These are phyloP conservation scores for Ophiosphaerella narmari DNA, from an alignment of 2,329 filamentous ascomycete genomes.

Conservation along the genomic window DNA sequence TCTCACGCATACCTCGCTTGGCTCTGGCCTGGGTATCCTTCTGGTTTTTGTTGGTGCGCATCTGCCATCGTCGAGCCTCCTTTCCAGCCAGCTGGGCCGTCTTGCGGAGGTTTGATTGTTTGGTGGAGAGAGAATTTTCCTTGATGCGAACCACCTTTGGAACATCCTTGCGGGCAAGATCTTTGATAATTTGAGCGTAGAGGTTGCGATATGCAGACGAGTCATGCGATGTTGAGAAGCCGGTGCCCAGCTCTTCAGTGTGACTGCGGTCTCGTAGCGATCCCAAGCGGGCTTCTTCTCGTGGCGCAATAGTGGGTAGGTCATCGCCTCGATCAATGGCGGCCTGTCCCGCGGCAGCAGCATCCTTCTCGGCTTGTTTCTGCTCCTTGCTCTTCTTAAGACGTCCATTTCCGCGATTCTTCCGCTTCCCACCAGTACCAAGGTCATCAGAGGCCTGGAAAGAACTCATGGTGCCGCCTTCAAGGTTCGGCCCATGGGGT, in stretches of 20 bases:
- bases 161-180: constrained; percentile 90
- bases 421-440: constrained; percentile 52
- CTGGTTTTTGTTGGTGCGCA: constrained; percentile 96
- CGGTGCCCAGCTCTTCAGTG: constrained; percentile 54
- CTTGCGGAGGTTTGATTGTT: constrained; percentile 95
- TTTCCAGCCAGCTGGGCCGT: constrained; percentile 96
- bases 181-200: constrained; percentile 96
- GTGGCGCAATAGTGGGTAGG: constrained; percentile 64
- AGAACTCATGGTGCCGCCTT: constrained; percentile 82
- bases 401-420: constrained; percentile 59
- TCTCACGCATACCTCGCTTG: constrained; percentile 98
- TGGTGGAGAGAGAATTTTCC: constrained; percentile 80
- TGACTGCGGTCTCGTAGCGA: constrained; percentile 50
- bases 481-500: constrained; percentile 76
- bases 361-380: constrained; percentile 71
- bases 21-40: constrained; percentile 97
- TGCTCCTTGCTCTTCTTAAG: constrained; percentile 86
- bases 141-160: constrained; percentile 91
- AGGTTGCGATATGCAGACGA: constrained; percentile 96
- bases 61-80: constrained; percentile 95
- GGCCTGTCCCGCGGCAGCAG: constrained; percentile 85
- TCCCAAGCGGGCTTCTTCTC: constrained; percentile 60
- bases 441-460: constrained; percentile 71
- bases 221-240: constrained; percentile 63
- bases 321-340: constrained; percentile 80